phyloP scores from a whole-genome alignment of 2,329 filamentous ascomycete species.

The Fusarium coicis region DNA sequence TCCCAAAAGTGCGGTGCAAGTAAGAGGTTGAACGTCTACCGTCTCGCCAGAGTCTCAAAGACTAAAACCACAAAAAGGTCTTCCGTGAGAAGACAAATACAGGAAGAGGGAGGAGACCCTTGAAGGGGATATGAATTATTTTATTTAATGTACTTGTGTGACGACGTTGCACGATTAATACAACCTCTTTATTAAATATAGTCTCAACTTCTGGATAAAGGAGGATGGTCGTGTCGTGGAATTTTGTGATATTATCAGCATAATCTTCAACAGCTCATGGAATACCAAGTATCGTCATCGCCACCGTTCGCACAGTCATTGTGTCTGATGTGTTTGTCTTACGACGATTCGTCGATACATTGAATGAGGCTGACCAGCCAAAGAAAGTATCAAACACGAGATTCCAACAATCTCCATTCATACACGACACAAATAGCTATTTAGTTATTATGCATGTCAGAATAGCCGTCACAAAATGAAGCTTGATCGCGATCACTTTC shows the following conservation, averaged over 20 bases:
- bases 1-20: conserved; percentile 25
- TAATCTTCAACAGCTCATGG: background rate
- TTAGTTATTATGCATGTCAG: background rate
- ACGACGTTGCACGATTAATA: background rate
- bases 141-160: background rate
- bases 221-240: accelerated
- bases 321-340: background rate
- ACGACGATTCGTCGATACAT: background rate
- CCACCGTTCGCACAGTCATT: background rate
- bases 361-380: background rate
- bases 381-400: background rate
- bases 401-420: background rate
- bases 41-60: conserved; percentile 2
- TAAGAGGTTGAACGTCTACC: conserved; percentile 32
- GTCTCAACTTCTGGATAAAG: background rate
- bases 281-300: background rate
- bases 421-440: background rate
- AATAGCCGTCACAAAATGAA: background rate
- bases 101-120: background rate
- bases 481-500: background rate
- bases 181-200: background rate
- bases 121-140: background rate
- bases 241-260: background rate
- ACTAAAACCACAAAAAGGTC: background rate
- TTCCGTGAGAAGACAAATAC: background rate